Conservation (phyloP, 495 filamentous ascomycete genomes). For the Cairneyella variabilis region DNA sequence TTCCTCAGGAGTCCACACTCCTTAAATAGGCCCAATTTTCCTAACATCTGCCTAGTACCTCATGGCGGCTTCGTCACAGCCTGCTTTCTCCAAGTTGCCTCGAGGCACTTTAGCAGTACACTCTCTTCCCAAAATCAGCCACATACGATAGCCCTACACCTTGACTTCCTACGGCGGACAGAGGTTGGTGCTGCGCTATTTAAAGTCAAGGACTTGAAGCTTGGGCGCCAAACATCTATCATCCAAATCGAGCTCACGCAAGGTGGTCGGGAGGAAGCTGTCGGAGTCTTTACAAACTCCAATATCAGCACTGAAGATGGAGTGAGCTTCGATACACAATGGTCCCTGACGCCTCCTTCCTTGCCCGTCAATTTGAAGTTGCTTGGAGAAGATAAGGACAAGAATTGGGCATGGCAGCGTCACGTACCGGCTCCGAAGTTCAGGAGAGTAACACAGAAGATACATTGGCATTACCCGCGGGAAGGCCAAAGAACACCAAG, state of each 20-base stretch:
- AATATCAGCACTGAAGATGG: conserved; percentile 58
- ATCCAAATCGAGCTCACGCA: conserved; percentile 63
- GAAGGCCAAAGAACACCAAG: conserved; percentile 35
- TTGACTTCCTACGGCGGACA: conserved; percentile 70
- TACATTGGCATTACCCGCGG: conserved; percentile 53
- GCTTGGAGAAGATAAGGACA: conserved; percentile 36
- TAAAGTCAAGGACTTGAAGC: conserved; percentile 66
- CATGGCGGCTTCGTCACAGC: conserved; percentile 78
- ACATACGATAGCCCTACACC: conserved; percentile 62
- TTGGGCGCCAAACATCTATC: conserved; percentile 64
- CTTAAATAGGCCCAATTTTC: too few relatives aligned
- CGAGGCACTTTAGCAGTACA: conserved; percentile 60
- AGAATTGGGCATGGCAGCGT: conserved; percentile 35
- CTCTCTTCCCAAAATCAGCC: conserved; percentile 58
- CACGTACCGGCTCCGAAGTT: conserved; percentile 42
- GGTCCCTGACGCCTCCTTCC: conserved; percentile 42
- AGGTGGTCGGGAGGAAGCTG: conserved; percentile 53
- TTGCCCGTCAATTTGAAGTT: conserved; percentile 39
- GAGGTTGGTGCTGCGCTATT: conserved; percentile 58
- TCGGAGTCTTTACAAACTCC: conserved; percentile 66
- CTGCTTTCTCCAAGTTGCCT: conserved; percentile 53
- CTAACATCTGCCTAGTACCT: conserved; percentile 52
- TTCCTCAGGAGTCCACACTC: too few relatives aligned
- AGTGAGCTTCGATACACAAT: conserved; percentile 49
- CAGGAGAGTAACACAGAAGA: conserved; percentile 50